Evolutionary conservation across 148 eudicot species (phyloP).

Genomic region (Selenicereus undatus): DNA sequence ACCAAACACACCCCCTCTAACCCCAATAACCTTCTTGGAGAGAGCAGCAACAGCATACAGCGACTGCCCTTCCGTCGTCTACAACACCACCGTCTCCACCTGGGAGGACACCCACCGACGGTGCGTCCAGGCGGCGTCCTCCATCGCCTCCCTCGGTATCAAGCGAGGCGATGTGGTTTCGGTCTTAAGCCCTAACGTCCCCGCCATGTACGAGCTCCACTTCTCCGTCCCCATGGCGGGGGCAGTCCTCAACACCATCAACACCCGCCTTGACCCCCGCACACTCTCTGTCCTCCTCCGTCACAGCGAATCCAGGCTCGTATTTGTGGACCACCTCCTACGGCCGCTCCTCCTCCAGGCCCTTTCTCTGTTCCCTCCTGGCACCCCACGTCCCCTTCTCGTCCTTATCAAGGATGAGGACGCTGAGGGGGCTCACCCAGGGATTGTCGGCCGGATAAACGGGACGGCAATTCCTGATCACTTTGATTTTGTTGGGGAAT

Average conservation of each 20-base stretch:
- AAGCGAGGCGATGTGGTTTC: conserved; percentile 49
- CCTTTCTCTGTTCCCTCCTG: conserved; percentile 23
- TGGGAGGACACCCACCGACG: conserved; percentile 62
- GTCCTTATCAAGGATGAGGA: conserved; percentile 27
- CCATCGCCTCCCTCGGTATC: conserved; percentile 44
- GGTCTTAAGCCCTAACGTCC: conserved; percentile 62
- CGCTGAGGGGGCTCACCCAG: neutral
- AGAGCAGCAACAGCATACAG: conserved; percentile 56
- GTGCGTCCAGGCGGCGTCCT: conserved; percentile 55
- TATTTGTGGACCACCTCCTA: conserved; percentile 34
- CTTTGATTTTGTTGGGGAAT: conserved; percentile 11
- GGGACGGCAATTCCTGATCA: neutral
- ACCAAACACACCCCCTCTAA: conserved; percentile 56
- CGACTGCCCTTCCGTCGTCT: conserved; percentile 47
- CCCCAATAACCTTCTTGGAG: conserved; percentile 56
- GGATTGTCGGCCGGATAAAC: neutral
- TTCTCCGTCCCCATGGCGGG: conserved; percentile 76
- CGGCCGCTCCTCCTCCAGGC: conserved; percentile 29
- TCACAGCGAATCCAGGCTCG: conserved; percentile 33
- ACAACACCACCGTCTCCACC: conserved; percentile 44
- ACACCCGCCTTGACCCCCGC: conserved; percentile 47
- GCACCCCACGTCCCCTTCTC: conserved; percentile 10
- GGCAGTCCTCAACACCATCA: conserved; percentile 43
- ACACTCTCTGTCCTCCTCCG: conserved; percentile 40
- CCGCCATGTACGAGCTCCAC: conserved; percentile 81